Percentiles rank a stretch among this genome's conserved stretches.
Conservation (phyloP, 495 filamentous ascomycete genomes). For the Mytilinidion resinicola region DNA sequence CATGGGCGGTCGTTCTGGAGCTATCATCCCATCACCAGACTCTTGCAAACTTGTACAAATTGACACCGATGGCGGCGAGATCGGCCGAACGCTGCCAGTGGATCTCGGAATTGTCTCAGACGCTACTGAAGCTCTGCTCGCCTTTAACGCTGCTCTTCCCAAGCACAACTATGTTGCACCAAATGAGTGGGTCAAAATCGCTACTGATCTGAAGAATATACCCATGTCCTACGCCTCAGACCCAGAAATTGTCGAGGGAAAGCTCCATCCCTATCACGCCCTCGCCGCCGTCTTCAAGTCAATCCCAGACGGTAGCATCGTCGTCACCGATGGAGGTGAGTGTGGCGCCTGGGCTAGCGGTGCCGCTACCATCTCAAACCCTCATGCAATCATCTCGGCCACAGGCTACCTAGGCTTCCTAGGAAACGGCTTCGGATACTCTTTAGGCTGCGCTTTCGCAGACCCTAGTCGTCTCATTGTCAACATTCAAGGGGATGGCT, state of each 20-base stretch:
- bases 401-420: background rate
- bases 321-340: conserved; percentile 30
- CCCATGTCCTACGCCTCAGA: conserved; percentile 15
- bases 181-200: conserved; percentile 22
- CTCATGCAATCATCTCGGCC: conserved; percentile 4
- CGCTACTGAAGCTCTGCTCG: conserved; percentile 5
- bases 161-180: conserved; percentile 3
- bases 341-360: conserved; percentile 24
- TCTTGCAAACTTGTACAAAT: conserved; percentile 27
- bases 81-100: conserved; percentile 21
- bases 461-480: background rate
- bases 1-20: conserved; percentile 20
- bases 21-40: conserved; percentile 16
- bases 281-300: conserved; percentile 19
- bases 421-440: background rate
- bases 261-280: conserved; percentile 27
- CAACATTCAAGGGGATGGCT: background rate
- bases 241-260: conserved; percentile 11
- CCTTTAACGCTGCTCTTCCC: conserved; percentile 1
- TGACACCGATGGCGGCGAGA: conserved; percentile 28
- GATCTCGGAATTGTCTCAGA: conserved; percentile 28
- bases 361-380: conserved; percentile 17
- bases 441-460: background rate
- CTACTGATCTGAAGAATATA: conserved; percentile 7
- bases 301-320: conserved; percentile 14